A percentile compares a stretch with the other conserved stretches of the same genome.
Evolutionary conservation across 208 protist genomes (phyloP).

Genomic region (Trypanosoma congolense): DNA sequence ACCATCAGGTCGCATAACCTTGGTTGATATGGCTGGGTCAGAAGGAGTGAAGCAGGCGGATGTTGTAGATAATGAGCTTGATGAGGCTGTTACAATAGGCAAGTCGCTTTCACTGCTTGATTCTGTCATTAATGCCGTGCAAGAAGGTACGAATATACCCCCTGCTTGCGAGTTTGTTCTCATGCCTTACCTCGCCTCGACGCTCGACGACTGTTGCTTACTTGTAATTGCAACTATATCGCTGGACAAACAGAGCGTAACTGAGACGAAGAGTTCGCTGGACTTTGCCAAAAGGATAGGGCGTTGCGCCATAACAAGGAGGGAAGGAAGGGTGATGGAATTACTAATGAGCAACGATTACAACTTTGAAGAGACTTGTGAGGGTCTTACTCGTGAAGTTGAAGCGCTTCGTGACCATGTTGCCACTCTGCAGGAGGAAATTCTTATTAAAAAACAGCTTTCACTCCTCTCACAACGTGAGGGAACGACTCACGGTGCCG

Average conservation of each 20-base stretch:
- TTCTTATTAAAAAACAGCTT: slow-evolving; percentile 19
- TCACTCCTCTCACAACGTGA: not conserved
- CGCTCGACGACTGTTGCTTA: slow-evolving; percentile 56
- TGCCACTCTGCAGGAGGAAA: slow-evolving; percentile 26
- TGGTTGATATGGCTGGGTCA: slow-evolving; percentile 93
- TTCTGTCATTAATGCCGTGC: slow-evolving; percentile 45
- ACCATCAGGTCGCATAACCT: slow-evolving; percentile 42
- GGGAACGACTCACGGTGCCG: not conserved
- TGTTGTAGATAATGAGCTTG: slow-evolving; percentile 59
- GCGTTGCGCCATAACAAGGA: slow-evolving; percentile 46
- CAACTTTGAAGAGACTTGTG: slow-evolving; percentile 21
- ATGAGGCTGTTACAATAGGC: slow-evolving; percentile 91
- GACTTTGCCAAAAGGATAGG: slow-evolving; percentile 63
- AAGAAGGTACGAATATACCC: slow-evolving; percentile 30
- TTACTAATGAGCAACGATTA: slow-evolving; percentile 10
- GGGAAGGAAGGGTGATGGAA: slow-evolving; percentile 20
- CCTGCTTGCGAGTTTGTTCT: slow-evolving; percentile 57
- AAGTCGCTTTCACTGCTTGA: slow-evolving; percentile 86
- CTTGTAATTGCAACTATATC: slow-evolving; percentile 67
- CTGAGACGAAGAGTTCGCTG: slow-evolving; percentile 64
- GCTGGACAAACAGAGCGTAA: slow-evolving; percentile 47
- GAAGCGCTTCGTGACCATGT: slow-evolving; percentile 31
- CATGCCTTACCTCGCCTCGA: slow-evolving; percentile 55
- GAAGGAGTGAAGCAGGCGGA: slow-evolving; percentile 85
- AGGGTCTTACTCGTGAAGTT: slow-evolving; percentile 18